These are phyloP conservation scores for Chytriomyces sp. DNA, from an alignment of 192 early-diverging fungal species.

Conservation along the genomic window DNA sequence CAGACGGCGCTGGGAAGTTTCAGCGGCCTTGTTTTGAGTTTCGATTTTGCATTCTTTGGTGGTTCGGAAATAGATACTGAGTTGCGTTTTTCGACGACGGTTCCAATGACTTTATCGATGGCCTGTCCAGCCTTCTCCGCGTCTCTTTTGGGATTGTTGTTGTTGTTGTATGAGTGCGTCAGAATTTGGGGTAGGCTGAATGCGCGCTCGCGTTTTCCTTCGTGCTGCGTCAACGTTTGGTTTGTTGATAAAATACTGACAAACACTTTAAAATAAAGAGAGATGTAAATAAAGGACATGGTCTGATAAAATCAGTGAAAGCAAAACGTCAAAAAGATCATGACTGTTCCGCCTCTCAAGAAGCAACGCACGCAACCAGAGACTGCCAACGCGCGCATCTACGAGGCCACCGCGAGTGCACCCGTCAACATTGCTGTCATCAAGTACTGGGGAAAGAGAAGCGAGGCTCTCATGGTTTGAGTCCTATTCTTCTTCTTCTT, in stretches of 20 bases:
- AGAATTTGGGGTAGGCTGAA: too few species aligned
- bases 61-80: background rate
- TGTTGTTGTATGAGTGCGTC: background rate
- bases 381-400: background rate
- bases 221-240: background rate
- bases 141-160: slow-evolving; percentile 5
- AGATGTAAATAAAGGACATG: too few species aligned
- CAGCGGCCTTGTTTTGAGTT: background rate
- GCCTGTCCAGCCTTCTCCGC: slow-evolving; percentile 15
- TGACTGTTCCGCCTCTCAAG: background rate
- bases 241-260: background rate
- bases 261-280: background rate
- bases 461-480: slow-evolving; percentile 71
- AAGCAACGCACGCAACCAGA: too few species aligned
- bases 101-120: slow-evolving; percentile 11
- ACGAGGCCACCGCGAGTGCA: slow-evolving; percentile 84
- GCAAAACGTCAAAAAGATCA: background rate
- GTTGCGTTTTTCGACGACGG: background rate
- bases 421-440: slow-evolving; percentile 99
- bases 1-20: background rate
- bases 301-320: too few species aligned
- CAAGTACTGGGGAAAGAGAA: slow-evolving; percentile 99
- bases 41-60: slow-evolving; percentile 1
- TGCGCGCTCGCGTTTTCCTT: background rate
- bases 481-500: too few species aligned